Base-by-base conservation (phyloP, 805 yeast species). In the Ascoidea asiatica region DNA sequence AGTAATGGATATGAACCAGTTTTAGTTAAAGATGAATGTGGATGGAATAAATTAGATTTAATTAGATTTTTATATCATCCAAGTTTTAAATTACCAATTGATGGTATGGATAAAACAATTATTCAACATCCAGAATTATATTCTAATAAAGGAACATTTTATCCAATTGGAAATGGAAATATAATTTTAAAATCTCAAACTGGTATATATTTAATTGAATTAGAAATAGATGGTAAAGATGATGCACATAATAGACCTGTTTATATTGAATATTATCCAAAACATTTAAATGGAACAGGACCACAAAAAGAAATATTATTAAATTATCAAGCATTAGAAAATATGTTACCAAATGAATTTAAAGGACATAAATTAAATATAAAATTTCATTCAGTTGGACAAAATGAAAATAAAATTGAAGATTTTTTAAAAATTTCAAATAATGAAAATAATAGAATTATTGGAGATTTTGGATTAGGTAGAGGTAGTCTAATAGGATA, bases 41-140 rank as follows among this genome's bases (percentile, higher is more conserved):
- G 77, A 20, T 90, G 97, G 97, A 80, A 90, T 59, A 71, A 87
- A 47, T 63, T 85, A 44, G 97, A 90, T 58, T 59, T 83, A 37
- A 54, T 85, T 40, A 69, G 96, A 55, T 90, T 82, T 56, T 62
- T 86, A 41, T 75, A 76, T 57, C 97, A 90, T 60, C 94, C 83
- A 5, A 74, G 85, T 0, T 89, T 90, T 59, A 62, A 80, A 1
- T 56, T 83, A 20, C 92, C 95, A 0, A 58, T 66, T 4, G 95
- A 87, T 56, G 62, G 58, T 46, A 52, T 61, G 19, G 81, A 78
- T 69, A 61, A 56, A 63, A 42, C 62, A 70, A 0, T 56, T 55
- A 36, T 19, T 17, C 11, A 37, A 4, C 43, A 46, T 33, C 48
- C 48, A 19, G 23, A 35, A 2, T 59, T 65, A 37, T 51, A 56